These are phyloP conservation scores for Aureobasidium subglaciale DNA, from an alignment of 2,329 filamentous ascomycete genomes.

Conservation along the genomic window DNA sequence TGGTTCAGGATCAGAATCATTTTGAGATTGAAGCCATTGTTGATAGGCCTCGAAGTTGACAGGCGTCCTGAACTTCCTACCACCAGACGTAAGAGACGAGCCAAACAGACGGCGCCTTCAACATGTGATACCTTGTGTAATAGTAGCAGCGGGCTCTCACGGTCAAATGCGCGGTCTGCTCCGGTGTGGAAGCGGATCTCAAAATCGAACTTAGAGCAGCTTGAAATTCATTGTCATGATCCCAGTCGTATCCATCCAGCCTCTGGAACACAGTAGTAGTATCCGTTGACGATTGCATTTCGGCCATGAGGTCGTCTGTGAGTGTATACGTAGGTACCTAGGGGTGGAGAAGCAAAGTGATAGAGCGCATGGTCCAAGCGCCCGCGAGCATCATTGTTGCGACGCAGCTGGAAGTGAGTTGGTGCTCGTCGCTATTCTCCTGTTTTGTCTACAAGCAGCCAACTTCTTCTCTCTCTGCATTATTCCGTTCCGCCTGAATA, in stretches of 20 bases:
- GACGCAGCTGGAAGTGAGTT: not conserved
- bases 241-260: slow-evolving; percentile 62
- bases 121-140: slow-evolving; percentile 43
- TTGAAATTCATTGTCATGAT: slow-evolving; percentile 61
- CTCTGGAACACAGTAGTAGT: slow-evolving; percentile 44
- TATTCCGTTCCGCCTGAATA: not conserved
- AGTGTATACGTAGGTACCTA: slow-evolving; percentile 18
- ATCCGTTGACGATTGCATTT: slow-evolving; percentile 17
- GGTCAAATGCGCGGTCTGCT: slow-evolving; percentile 51
- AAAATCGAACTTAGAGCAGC: slow-evolving; percentile 60
- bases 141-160: slow-evolving; percentile 65
- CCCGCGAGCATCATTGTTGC: not conserved
- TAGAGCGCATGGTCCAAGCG: not conserved
- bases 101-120: not conserved
- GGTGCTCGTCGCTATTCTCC: not conserved
- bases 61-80: slow-evolving; percentile 36
- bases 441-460: not conserved
- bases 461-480: slow-evolving; percentile 7
- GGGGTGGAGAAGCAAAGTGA: slow-evolving; percentile 27
- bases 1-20: not conserved
- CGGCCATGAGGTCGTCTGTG: slow-evolving; percentile 19
- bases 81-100: not conserved
- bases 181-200: slow-evolving; percentile 48
- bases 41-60: slow-evolving; percentile 65
- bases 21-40: slow-evolving; percentile 45